Base-by-base conservation (phyloP, 2,329 filamentous ascomycete species). In the Botrytis medusae region DNA sequence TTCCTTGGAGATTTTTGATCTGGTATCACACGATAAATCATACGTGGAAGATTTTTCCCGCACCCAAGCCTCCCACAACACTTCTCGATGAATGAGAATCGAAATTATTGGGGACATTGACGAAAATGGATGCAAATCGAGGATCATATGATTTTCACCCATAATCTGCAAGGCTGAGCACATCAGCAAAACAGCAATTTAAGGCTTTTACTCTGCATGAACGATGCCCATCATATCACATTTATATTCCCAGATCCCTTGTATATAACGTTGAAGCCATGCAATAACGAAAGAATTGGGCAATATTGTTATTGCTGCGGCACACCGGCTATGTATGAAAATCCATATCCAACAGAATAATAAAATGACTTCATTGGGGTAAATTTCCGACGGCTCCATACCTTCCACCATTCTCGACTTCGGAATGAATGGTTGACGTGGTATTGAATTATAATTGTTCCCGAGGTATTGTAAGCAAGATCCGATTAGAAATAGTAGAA, bases 1-100 rank as follows among this genome's bases (percentile, higher is more conserved):
- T 54, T 29, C n/a, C 60, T 63, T 67, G 64, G 40, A 74, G 74
- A 73, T 74, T n/a, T 46, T 51, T 37, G 59, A 75, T 75, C 73
- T 76, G 70, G 76, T 76, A 70, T 72, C 63, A 75, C 73, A 65
- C 71, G 76, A 77, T 74, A 64, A 73, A 73, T 77, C 76, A 75
- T 69, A 63, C 69, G 37, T 63, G 59, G 51, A 70, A 48, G 42
- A 44, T 69, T 42, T 32, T 44, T 42, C 40, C 48, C 25, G 34
- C 65, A 32, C 48, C 25, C 18, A 74, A 61, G 67, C 54, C 61
- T 32, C 37, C 32, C 42, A 42, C 48, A 40, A 10, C 34, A 22
- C 48, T 57, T 37, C 20, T 48, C 29, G 63, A 51, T 65, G 20
- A 54, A 54, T 68, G 3, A n/a, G 18, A n/a, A 68, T 54, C 25